Evolutionary conservation across 768 basidiomycete genomes (phyloP), one percentile per base, ranked within the genome.

Genomic region (Rhizopogon vulgaris): DNA sequence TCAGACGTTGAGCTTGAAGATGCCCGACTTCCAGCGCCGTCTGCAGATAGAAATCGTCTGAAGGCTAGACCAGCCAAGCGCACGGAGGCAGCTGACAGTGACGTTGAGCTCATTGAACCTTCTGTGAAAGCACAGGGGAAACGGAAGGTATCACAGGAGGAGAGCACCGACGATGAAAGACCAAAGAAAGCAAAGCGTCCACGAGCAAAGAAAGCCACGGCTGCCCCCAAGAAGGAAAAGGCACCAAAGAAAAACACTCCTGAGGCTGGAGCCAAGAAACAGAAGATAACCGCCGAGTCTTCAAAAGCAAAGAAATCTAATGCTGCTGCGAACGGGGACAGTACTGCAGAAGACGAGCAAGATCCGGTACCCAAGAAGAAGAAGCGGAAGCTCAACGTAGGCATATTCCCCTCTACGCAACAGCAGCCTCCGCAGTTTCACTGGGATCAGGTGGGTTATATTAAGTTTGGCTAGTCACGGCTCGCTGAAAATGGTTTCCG

Each of bases 331-430:
- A 60, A 52, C 17, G 51, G 46, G 1, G 68, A 64, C 28, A 61
- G 57, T 2, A 32, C 41, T 6, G 41, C 27, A 11, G 57, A 51
- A 14, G 60, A 14, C 27, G 66, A 60, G 22, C 48, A 63, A 22
- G 68, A 64, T 46, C 58, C 37, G 6, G 68, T 53, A 8, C 76
- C 69, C 14, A 83, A 79, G 69, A 85, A 84, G 71, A 87, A 85
- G 69, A 85, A 80, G 60, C 77, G 84, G 55, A 86, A 82, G 67
- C 80, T 88, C 49, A 81, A 82, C 53, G 57, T 85, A n/a, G 84
- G 84, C 59, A 69, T 46, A 14, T 46, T 46, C 32, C 45, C 45
- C 22, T 46, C 45, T 10, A 34, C 18, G 9, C 45, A 34, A 34
- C 43, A 32, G 28, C 68, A 74, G 51, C 71, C 74, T 15, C 55